Evolutionary conservation across 805 yeast species (phyloP).

Genomic region (Komagataella kurtzmanii): DNA sequence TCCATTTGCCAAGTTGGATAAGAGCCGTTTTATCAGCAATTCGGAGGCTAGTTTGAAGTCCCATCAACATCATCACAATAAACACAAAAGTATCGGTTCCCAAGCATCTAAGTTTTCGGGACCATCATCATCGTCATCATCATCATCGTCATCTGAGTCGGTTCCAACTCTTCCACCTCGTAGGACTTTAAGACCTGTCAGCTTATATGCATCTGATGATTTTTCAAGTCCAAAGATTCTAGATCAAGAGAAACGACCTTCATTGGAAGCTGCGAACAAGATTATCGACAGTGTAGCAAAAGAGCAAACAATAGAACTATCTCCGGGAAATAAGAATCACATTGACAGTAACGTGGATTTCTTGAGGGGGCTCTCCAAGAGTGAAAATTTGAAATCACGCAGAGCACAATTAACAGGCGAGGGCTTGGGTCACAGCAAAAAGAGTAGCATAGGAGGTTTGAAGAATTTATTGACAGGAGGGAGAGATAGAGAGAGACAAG

Average conservation of each 20-base stretch:
- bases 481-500: slow-evolving; percentile 4
- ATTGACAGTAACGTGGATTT: slow-evolving; percentile 25
- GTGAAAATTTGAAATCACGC: slow-evolving; percentile 15
- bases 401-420: slow-evolving; percentile 6
- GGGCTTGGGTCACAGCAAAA: slow-evolving; percentile 9
- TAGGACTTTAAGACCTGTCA: background rate
- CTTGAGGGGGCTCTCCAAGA: slow-evolving; percentile 20
- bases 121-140: background rate
- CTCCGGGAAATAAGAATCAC: slow-evolving; percentile 14
- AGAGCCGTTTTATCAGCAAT: background rate
- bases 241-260: background rate
- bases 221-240: background rate
- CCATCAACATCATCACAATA: background rate
- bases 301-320: slow-evolving; percentile 18
- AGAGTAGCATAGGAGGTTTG: slow-evolving; percentile 21
- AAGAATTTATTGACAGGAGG: slow-evolving; percentile 22
- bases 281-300: slow-evolving; percentile 17
- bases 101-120: background rate
- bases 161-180: background rate
- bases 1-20: background rate
- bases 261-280: slow-evolving; percentile 4
- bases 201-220: background rate
- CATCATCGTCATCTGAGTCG: background rate
- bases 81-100: background rate
- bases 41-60: background rate